These are phyloP conservation scores for Wickerhamiella pararugosa DNA, from an alignment of 1,139 yeast genomes.

Conservation along the genomic window DNA sequence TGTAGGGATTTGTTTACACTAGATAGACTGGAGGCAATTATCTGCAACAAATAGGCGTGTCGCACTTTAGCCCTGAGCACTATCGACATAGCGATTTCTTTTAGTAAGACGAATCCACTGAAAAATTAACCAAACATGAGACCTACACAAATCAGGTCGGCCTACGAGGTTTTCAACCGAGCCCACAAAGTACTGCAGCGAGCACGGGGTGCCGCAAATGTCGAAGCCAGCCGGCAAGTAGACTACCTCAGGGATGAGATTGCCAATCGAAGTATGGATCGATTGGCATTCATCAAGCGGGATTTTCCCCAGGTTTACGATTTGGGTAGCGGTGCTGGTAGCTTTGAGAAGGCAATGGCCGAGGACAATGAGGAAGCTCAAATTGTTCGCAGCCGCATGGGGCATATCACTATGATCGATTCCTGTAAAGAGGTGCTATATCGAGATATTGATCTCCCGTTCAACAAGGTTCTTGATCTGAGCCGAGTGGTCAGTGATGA, in stretches of 20 bases:
- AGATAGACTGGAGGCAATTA: slow-evolving; percentile 10
- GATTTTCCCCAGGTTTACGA: slow-evolving; percentile 48
- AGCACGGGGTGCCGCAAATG: slow-evolving; percentile 34
- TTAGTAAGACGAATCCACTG: too few species aligned
- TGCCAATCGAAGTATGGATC: slow-evolving; percentile 55
- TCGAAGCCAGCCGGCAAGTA: slow-evolving; percentile 38
- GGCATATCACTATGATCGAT: slow-evolving; percentile 53
- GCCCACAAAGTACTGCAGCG: slow-evolving; percentile 45
- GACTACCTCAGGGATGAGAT: slow-evolving; percentile 68
- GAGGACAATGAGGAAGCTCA: slow-evolving; percentile 32
- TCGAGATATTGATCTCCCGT: slow-evolving; percentile 31
- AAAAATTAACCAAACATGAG: not conserved
- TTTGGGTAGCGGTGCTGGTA: slow-evolving; percentile 62
- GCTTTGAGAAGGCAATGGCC: slow-evolving; percentile 31
- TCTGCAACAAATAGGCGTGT: slow-evolving; percentile 7
- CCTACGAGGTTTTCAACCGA: slow-evolving; percentile 51
- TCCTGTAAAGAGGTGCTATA: slow-evolving; percentile 39
- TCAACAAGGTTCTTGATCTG: slow-evolving; percentile 32
- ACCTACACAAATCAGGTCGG: too few species aligned
- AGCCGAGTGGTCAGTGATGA: slow-evolving; percentile 49
- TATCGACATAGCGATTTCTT: not conserved
- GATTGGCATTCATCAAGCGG: slow-evolving; percentile 59
- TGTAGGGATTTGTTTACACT: slow-evolving; percentile 16
- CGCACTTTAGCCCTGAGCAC: slow-evolving; percentile 2
- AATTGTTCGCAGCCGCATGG: slow-evolving; percentile 37